phyloP scores from a whole-genome alignment of 768 basidiomycete species.

The Sutorius australiensis region DNA sequence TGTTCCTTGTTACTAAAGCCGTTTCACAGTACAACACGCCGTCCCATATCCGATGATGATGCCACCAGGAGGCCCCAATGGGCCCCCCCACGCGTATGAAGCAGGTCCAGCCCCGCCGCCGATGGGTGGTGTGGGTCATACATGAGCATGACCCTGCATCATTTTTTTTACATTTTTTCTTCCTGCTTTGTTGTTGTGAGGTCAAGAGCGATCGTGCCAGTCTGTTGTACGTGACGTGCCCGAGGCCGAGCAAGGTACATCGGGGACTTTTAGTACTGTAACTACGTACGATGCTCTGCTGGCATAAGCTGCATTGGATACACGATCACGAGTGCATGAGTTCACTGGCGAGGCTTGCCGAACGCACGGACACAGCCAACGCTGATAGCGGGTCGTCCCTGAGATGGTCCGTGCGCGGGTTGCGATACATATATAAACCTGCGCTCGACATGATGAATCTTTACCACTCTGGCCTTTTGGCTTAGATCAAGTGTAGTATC shows the following conservation, averaged over 20 bases:
- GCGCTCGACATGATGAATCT: neutral
- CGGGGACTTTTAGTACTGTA: constrained; percentile 21
- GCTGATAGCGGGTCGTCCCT: neutral
- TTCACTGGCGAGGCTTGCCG: neutral
- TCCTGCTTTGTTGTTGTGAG: constrained; percentile 28
- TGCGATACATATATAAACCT: constrained; percentile 10
- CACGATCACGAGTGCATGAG: neutral
- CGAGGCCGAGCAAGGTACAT: constrained; percentile 8
- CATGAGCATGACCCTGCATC: constrained; percentile 35
- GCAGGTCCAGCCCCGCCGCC: constrained; percentile 64
- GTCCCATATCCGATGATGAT: constrained; percentile 91
- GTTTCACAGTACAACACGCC: constrained; percentile 71
- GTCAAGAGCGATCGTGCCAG: constrained; percentile 20
- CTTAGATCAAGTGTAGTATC: constrained; percentile 78
- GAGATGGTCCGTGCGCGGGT: constrained; percentile 19
- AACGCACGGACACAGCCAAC: neutral
- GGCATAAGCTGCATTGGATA: constrained; percentile 29
- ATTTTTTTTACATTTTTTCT: constrained; percentile 7
- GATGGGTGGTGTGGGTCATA: constrained; percentile 70
- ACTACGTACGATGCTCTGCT: constrained; percentile 27
- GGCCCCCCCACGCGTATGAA: constrained; percentile 72
- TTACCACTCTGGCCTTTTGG: constrained; percentile 48
- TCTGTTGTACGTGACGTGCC: constrained; percentile 29
- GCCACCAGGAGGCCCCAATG: constrained; percentile 60
- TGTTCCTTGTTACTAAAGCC: constrained; percentile 26